phyloP scores from a whole-genome alignment of 2,329 filamentous ascomycete genomes.

The Xylariaceae sp. region DNA sequence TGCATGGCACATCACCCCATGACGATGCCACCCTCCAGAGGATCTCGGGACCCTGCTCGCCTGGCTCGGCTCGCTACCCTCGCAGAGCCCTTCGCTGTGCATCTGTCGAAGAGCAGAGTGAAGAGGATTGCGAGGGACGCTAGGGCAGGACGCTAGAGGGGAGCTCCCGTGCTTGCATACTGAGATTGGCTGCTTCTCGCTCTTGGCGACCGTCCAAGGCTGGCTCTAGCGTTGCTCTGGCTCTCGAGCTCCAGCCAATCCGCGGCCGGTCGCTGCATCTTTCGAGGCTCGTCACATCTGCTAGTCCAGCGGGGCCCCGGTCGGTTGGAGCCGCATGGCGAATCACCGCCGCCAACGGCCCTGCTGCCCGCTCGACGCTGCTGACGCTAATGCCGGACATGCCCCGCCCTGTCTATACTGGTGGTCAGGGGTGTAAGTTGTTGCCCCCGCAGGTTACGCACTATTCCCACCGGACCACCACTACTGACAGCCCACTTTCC shows the following conservation, averaged over 20 bases:
- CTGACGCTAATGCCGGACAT: too few species aligned
- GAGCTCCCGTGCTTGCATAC: conserved; percentile 26
- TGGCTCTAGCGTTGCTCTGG: conserved; percentile 18
- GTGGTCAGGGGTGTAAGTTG: too few species aligned
- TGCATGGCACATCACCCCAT: conserved; percentile 21
- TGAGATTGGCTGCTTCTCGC: conserved; percentile 25
- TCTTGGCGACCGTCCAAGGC: conserved; percentile 15
- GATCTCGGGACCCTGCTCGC: too few species aligned
- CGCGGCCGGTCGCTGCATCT: conserved; percentile 11
- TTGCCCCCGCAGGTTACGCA: too few species aligned
- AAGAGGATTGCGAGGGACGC: conserved; percentile 5
- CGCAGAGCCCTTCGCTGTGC: too few species aligned
- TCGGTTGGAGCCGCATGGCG: background rate
- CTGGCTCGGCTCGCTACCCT: too few species aligned
- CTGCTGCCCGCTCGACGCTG: background rate
- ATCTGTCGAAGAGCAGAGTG: too few species aligned
- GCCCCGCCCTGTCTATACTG: too few species aligned
- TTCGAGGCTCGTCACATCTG: conserved; percentile 25
- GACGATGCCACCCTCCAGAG: conserved; percentile 13
- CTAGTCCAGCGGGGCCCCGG: conserved; percentile 19
- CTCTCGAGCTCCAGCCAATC: conserved; percentile 27
- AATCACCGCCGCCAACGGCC: background rate
- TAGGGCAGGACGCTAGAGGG: conserved; percentile 26
- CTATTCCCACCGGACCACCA: too few species aligned
- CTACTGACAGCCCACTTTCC: too few species aligned